Base-by-base conservation (phyloP, 2,329 filamentous ascomycete genomes). In the Diplocarpon rosae region DNA sequence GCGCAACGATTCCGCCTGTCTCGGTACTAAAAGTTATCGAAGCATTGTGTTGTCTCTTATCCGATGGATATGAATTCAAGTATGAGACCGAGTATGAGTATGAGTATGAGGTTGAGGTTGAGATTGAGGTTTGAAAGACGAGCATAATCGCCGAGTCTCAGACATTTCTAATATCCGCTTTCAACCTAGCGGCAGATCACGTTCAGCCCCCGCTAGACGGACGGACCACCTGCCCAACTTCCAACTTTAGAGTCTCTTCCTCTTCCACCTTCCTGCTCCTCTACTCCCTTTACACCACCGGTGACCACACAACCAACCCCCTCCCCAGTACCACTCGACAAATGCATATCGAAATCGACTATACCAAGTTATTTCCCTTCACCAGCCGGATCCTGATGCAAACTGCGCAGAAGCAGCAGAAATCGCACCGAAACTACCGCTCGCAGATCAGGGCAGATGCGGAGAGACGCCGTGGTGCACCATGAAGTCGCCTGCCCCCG, bases 331-430 rank as follows among this genome's bases (percentile, higher is more conserved):
- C 20, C 42, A 27, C 13, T 39, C 52, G 53, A 47, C 59, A 57
- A 61, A 62, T 62, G 59, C 56, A 60, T 59, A 57, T 58, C 53
- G 58, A 61, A 58, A 53, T 20, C 39, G 45, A 55, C 37, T 40
- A 48, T 37, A 48, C 46, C 16, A 47, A 50, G 31, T 40, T 43
- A 28, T 46, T 52, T 52, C 48, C 46, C 37, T 51, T 48, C 29
- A 29, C 31, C 33, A 36, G 45, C 46, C 49, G 51, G 39, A 53
- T 37, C 52, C 54, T 53, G 51, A 62, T 63, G 59, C 58, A 56
- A 52, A 50, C 52, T 50, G 52, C 52, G 44, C 55, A 53, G 44
- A 56, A 55, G 42, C 53, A 54, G 42, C 52, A 59, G 55, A 59
- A 57, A 51, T 49, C 60, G 47, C 49, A 60, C 52, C 56, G 60